phyloP scores from a whole-genome alignment of 2,329 filamentous ascomycete species.

The Epichloe hybrida region DNA sequence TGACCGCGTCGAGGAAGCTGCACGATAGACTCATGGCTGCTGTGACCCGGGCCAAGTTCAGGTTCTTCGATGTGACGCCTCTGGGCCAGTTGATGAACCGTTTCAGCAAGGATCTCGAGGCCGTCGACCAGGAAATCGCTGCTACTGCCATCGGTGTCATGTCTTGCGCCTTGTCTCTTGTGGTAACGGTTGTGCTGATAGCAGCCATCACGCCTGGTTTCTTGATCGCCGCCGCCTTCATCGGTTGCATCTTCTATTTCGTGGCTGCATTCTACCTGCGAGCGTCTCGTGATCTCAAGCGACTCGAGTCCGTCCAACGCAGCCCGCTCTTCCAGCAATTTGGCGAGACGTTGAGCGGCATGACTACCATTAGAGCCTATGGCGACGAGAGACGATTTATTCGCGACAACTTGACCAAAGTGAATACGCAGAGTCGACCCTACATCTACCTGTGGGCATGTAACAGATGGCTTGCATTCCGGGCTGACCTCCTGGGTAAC shows the following conservation, averaged over 20 bases:
- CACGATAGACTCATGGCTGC: slow-evolving; percentile 66
- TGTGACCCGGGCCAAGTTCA: slow-evolving; percentile 83
- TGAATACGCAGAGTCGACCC: slow-evolving; percentile 83
- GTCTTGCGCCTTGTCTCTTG: slow-evolving; percentile 49
- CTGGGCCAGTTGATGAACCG: slow-evolving; percentile 95
- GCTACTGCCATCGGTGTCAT: slow-evolving; percentile 71
- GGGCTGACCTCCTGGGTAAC: slow-evolving; percentile 82
- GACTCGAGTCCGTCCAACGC: slow-evolving; percentile 83
- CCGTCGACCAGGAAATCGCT: slow-evolving; percentile 90
- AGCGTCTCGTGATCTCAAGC: slow-evolving; percentile 89
- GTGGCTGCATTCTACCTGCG: slow-evolving; percentile 81
- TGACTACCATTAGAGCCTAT: slow-evolving; percentile 94
- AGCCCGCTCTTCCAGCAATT: slow-evolving; percentile 97
- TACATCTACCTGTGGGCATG: slow-evolving; percentile 95
- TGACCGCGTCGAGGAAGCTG: slow-evolving; percentile 74
- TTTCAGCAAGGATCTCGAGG: slow-evolving; percentile 94
- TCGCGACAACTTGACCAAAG: slow-evolving; percentile 72
- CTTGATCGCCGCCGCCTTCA: slow-evolving; percentile 74
- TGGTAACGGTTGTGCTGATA: slow-evolving; percentile 81
- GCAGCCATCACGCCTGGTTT: slow-evolving; percentile 82
- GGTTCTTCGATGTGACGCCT: slow-evolving; percentile 94
- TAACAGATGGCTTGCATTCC: slow-evolving; percentile 91
- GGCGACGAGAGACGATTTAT: slow-evolving; percentile 90
- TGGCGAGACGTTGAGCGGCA: slow-evolving; percentile 84
- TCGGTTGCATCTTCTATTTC: slow-evolving; percentile 67